These are phyloP conservation scores for Kwoniella newhampshirensis DNA, from an alignment of 768 basidiomycete species.

Conservation along the genomic window DNA sequence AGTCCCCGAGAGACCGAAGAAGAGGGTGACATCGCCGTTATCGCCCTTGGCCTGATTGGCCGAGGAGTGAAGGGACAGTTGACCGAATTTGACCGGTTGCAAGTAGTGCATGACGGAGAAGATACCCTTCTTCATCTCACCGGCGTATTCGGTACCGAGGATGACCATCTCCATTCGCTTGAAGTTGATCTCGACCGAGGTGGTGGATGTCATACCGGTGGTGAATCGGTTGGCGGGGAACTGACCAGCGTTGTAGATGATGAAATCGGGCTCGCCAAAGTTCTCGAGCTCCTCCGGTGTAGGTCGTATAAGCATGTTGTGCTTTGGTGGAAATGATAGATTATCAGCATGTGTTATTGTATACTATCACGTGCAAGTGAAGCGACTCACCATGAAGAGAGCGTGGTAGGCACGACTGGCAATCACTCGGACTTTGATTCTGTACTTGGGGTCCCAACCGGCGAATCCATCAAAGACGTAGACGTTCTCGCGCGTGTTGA, in stretches of 20 bases:
- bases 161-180: slow-evolving; percentile 99
- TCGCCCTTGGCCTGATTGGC: slow-evolving; percentile 81
- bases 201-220: slow-evolving; percentile 98
- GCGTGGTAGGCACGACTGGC: slow-evolving; percentile 98
- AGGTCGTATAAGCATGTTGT: slow-evolving; percentile 99
- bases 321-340: slow-evolving; percentile 57
- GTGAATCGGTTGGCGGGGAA: slow-evolving; percentile 99
- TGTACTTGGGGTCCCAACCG: slow-evolving; percentile 98
- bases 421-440: slow-evolving; percentile 99
- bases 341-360: background rate
- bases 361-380: background rate
- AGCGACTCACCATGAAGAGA: slow-evolving; percentile 81
- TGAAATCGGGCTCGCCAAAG: slow-evolving; percentile 98
- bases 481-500: slow-evolving; percentile 97
- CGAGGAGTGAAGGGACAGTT: slow-evolving; percentile 95
- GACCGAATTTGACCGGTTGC: slow-evolving; percentile 96
- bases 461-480: slow-evolving; percentile 96
- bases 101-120: slow-evolving; percentile 99
- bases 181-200: slow-evolving; percentile 99
- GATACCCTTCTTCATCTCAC: slow-evolving; percentile 99
- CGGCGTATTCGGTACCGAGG: slow-evolving; percentile 93
- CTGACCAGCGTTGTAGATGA: slow-evolving; percentile 99
- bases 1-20: slow-evolving; percentile 97
- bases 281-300: slow-evolving; percentile 87
- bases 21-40: slow-evolving; percentile 89